A percentile compares a stretch with the other conserved stretches of the same genome.
Evolutionary conservation across 305 asterid genomes (phyloP).

Genomic region (Fraxinus angustifolia): DNA sequence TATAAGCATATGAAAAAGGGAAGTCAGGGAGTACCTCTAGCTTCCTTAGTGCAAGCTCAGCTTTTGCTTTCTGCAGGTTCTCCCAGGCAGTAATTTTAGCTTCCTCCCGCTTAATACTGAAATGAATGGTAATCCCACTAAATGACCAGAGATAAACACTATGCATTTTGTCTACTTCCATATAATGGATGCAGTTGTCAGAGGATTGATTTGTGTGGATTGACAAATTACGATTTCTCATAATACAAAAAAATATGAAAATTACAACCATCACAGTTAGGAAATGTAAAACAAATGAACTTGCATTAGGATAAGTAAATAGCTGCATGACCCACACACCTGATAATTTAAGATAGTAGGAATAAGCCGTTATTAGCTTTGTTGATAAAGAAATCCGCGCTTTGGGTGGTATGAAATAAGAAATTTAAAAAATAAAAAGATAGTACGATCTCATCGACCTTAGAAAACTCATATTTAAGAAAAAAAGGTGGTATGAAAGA

Average conservation of each 20-base stretch:
- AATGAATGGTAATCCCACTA: slow-evolving; percentile 13
- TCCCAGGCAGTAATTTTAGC: slow-evolving; percentile 90
- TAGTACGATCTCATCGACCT: background rate
- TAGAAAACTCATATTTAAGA: too few species aligned
- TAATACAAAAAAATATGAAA: background rate
- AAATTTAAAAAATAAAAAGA: background rate
- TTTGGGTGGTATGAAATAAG: background rate
- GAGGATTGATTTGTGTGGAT: background rate
- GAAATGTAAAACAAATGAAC: background rate
- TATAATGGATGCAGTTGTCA: background rate
- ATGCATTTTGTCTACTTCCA: background rate
- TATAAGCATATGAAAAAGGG: slow-evolving; percentile 7
- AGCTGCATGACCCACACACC: background rate
- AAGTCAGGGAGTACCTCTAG: slow-evolving; percentile 57
- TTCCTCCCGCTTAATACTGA: slow-evolving; percentile 77
- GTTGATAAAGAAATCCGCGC: background rate
- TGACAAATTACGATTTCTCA: background rate
- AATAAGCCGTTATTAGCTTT: background rate
- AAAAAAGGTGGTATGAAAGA: background rate
- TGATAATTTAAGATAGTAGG: background rate
- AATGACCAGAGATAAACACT: slow-evolving; percentile 3
- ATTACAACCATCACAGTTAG: background rate
- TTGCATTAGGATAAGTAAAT: background rate
- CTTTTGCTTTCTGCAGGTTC: slow-evolving; percentile 93
- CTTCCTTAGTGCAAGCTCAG: slow-evolving; percentile 84